These are phyloP conservation scores for Candida nemodendra DNA, from an alignment of 805 yeast species.

Conservation along the genomic window DNA sequence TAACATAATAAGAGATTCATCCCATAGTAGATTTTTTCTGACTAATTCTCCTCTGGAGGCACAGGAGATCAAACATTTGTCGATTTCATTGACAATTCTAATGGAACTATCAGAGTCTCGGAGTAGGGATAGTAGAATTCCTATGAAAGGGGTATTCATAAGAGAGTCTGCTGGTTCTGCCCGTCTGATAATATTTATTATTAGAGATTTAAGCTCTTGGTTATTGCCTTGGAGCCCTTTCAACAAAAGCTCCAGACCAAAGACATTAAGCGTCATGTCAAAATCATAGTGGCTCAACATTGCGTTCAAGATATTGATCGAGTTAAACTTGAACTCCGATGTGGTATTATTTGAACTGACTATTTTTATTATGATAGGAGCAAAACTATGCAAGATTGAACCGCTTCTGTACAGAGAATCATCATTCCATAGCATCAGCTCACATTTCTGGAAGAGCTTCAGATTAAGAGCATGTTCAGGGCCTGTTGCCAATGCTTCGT, in stretches of 20 bases:
- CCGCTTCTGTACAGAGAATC: slow-evolving; percentile 11
- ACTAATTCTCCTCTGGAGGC: slow-evolving; percentile 30
- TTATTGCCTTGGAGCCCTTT: slow-evolving; percentile 30
- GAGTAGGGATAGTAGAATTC: slow-evolving; percentile 24
- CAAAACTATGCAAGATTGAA: slow-evolving; percentile 14
- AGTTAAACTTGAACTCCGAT: slow-evolving; percentile 14
- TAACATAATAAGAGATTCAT: slow-evolving; percentile 25
- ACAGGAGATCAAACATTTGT: slow-evolving; percentile 21
- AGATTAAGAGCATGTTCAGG: slow-evolving; percentile 12
- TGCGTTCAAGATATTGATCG: slow-evolving; percentile 24
- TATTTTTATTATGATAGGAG: slow-evolving; percentile 22
- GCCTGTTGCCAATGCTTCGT: slow-evolving; percentile 4
- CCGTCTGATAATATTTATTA: slow-evolving; percentile 24
- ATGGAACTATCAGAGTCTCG: slow-evolving; percentile 19
- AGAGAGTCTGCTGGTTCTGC: slow-evolving; percentile 34
- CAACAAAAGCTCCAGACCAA: slow-evolving; percentile 25
- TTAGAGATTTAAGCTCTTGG: slow-evolving; percentile 26
- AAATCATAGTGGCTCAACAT: slow-evolving; percentile 29
- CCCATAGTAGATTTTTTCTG: slow-evolving; percentile 28
- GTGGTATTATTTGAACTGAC: slow-evolving; percentile 27
- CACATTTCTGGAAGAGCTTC: slow-evolving; percentile 17
- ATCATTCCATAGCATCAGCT: slow-evolving; percentile 18
- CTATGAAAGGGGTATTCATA: slow-evolving; percentile 31
- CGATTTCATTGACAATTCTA: slow-evolving; percentile 23
- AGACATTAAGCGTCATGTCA: slow-evolving; percentile 26